Conservation (phyloP, 164 flowering plant genomes). For the Aristolochia californica region DNA sequence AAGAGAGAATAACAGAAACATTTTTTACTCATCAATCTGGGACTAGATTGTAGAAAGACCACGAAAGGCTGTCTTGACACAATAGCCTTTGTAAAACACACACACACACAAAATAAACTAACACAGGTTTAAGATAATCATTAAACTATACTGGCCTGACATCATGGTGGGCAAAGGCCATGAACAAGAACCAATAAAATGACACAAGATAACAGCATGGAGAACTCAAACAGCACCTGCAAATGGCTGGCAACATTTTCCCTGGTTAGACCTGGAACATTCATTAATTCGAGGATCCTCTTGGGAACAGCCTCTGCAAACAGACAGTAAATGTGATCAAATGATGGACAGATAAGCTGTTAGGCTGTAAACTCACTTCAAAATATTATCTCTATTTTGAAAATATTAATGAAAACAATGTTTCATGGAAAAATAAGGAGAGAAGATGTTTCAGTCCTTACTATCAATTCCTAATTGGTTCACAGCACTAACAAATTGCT, state of each 20-base stretch:
- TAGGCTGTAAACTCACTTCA: background rate
- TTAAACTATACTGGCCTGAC: no score
- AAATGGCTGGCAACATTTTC: constrained; percentile 94
- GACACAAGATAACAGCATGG: background rate
- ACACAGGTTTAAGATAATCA: no score
- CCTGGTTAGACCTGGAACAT: constrained; percentile 78
- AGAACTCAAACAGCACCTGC: constrained; percentile 42
- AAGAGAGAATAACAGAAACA: no score
- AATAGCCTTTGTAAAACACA: no score
- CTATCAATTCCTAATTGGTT: constrained; percentile 89
- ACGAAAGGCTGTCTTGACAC: no score
- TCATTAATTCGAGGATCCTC: constrained; percentile 86
- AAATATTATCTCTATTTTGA: no score
- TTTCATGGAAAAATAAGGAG: background rate
- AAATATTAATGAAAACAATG: no score
- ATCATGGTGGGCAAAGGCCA: background rate
- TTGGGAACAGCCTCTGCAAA: constrained; percentile 97
- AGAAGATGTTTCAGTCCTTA: constrained; percentile 26
- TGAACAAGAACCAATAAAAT: background rate
- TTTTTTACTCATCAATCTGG: no score
- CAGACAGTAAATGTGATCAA: background rate
- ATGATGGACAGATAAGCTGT: background rate
- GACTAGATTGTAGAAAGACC: no score
- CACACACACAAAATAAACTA: no score
- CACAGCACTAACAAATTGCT: constrained; percentile 84